Evolutionary conservation across 1,139 yeast species (phyloP), one percentile per base, ranked within the genome.

Genomic region (Debaryomyces sp.): DNA sequence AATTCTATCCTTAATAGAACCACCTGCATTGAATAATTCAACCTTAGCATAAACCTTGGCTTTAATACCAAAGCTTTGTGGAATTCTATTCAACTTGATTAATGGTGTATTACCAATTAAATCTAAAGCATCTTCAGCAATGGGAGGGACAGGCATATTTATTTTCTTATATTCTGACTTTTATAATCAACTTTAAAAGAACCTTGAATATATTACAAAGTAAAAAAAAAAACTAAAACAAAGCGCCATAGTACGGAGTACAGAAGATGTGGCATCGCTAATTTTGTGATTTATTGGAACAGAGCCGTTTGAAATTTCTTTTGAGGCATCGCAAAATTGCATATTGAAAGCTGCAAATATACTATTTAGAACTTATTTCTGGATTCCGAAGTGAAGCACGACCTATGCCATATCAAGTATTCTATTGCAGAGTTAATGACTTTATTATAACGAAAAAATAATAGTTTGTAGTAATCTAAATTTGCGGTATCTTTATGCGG

Each of bases 51-150:
- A 77, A 30, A 78, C 63, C 52, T 73, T 68, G 46, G 80, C 92
- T 68, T 85, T 86, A 63, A 89, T 82, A 7, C 95, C 95, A 46
- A 80, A 71, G 15, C 87, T 80, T 66, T 87, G 87, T 22, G 96
- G 96, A 53, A 89, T 81, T 61, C 81, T 84, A 75, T 87, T 88
- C 54, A 89, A 73, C 63, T 77, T 80, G 56, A 89, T 84, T 64
- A 89, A 70, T 9, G 96, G 96, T 12, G 96, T 89, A 76, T 89
- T 84, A 48, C 96, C 96, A 55, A 89, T 85, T 59, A 84, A 82
- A 50, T 85, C 89, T 47, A 87, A 71, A 32, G 73, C 71, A 54
- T 70, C 71, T 40, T 75, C 70, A 42, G 69, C 64, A 27, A 67
- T 56, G 13, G 77, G 69, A 30, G 77, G 78, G 37, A 67, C 66